These are phyloP conservation scores for Pisolithus marmoratus DNA, from an alignment of 768 basidiomycete genomes.

Conservation along the genomic window DNA sequence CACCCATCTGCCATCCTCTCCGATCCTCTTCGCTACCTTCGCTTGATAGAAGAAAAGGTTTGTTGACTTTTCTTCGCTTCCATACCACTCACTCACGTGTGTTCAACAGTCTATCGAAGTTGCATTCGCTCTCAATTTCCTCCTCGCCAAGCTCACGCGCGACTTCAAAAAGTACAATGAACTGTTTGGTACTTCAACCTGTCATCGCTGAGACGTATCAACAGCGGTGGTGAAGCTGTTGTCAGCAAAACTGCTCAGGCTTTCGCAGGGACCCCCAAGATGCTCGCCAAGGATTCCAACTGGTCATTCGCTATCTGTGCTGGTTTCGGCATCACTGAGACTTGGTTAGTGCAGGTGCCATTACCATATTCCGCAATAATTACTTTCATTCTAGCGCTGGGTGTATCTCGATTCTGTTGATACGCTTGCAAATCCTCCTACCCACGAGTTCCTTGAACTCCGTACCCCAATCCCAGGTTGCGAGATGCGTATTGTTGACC, in stretches of 20 bases:
- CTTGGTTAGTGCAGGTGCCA: slow-evolving; percentile 19
- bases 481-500: slow-evolving; percentile 29
- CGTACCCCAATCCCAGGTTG: slow-evolving; percentile 23
- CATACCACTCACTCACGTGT: not conserved
- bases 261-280: slow-evolving; percentile 28
- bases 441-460: slow-evolving; percentile 32
- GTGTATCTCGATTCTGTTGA: slow-evolving; percentile 27
- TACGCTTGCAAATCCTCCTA: slow-evolving; percentile 8
- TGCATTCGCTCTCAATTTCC: slow-evolving; percentile 36
- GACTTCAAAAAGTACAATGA: slow-evolving; percentile 22
- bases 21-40: slow-evolving; percentile 16
- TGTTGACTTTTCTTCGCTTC: too few relatives aligned
- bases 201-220: slow-evolving; percentile 28
- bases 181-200: slow-evolving; percentile 27
- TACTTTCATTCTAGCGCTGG: slow-evolving; percentile 23
- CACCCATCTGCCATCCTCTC: slow-evolving; percentile 19
- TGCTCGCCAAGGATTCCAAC: slow-evolving; percentile 11
- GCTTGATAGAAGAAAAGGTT: slow-evolving; percentile 30
- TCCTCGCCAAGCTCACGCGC: slow-evolving; percentile 33
- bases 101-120: slow-evolving; percentile 18
- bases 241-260: slow-evolving; percentile 32
- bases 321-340: slow-evolving; percentile 43
- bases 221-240: slow-evolving; percentile 39
- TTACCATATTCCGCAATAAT: not conserved
- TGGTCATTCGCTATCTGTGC: slow-evolving; percentile 19